These are phyloP conservation scores for Cladosporium sp. DNA, from an alignment of 2,329 filamentous ascomycete genomes.

Conservation along the genomic window DNA sequence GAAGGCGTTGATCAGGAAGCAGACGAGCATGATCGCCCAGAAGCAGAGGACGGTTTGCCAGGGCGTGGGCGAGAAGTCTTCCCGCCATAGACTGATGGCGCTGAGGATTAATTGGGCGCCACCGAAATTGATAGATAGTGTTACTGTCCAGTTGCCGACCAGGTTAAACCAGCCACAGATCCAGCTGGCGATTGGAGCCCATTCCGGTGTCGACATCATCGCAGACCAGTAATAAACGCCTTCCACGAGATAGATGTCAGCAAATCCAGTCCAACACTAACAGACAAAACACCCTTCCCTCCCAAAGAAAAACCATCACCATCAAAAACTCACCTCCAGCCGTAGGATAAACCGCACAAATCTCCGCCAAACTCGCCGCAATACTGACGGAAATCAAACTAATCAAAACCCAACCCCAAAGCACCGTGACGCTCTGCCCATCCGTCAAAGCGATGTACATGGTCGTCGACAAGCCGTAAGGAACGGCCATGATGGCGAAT, in stretches of 20 bases:
- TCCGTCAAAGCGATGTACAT: slow-evolving; percentile 64
- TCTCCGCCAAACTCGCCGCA: slow-evolving; percentile 63
- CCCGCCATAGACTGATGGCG: slow-evolving; percentile 65
- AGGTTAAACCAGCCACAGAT: slow-evolving; percentile 68
- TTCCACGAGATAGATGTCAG: neutral
- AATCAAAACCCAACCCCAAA: slow-evolving; percentile 66
- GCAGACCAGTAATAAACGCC: slow-evolving; percentile 65
- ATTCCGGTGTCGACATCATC: slow-evolving; percentile 61
- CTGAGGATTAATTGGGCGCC: slow-evolving; percentile 66
- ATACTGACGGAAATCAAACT: slow-evolving; percentile 60
- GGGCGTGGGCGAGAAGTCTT: slow-evolving; percentile 60
- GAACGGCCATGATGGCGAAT: slow-evolving; percentile 71
- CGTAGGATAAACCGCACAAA: slow-evolving; percentile 64
- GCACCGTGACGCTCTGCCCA: slow-evolving; percentile 62
- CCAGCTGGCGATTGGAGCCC: slow-evolving; percentile 63
- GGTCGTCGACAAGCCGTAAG: slow-evolving; percentile 63
- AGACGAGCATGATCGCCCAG: slow-evolving; percentile 65
- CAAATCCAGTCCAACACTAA: too few relatives aligned
- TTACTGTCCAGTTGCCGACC: slow-evolving; percentile 69
- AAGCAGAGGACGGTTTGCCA: slow-evolving; percentile 69
- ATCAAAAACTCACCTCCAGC: slow-evolving; percentile 45
- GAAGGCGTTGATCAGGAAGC: slow-evolving; percentile 62
- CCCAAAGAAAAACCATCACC: neutral
- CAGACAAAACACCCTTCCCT: too few relatives aligned
- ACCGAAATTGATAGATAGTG: slow-evolving; percentile 61